Evolutionary conservation across 192 early-diverging fungal species (phyloP), one percentile per base, ranked within the genome.

Genomic region (Backusella liffmaniae): DNA sequence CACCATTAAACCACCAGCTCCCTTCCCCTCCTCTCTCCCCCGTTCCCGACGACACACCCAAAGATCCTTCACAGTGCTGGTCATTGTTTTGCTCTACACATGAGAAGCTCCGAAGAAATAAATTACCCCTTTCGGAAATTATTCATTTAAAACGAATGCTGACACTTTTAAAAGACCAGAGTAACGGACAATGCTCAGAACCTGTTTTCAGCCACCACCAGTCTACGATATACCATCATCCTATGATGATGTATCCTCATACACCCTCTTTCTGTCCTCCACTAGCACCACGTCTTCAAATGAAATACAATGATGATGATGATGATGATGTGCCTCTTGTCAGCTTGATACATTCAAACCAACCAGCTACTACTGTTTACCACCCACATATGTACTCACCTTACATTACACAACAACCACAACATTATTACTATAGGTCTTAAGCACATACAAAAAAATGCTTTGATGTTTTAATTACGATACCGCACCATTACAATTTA

Each of bases 111-210:
- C 53, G 53, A 59, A 59, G 53, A 59, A 59, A 59, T 26, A 59
- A 59, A 59, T 26, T 59, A 59, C 53, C 53, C 23, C 53, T 59
- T 59, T 59, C 53, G 53, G 53, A 59, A 59, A 59, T 59, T 59
- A 9, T 59, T 59, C 53, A 59, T 59, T 59, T 59, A 59, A 21
- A 21, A 12, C 53, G 53, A 59, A 59, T 59, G 53, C 23, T 59
- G 3, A 23, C 53, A 59, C 21, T 59, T 59, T 59, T 59, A 59
- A 59, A 59, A 23, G 1, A 59, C 5, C 53, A 59, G 21, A 59
- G 53, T 26, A 59, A 59, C 10, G 53, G 23, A 26, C 53, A 59
- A 59, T 59, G n/a, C 23, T 2, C 5, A 6, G 21, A 56, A 21
- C 4, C 7, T 23, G 9, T 9, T 23, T 10, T 23, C 23, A 59